Base-by-base conservation (phyloP, 2,329 filamentous ascomycete species). In the Dryadomyces quercus-mongolicae region DNA sequence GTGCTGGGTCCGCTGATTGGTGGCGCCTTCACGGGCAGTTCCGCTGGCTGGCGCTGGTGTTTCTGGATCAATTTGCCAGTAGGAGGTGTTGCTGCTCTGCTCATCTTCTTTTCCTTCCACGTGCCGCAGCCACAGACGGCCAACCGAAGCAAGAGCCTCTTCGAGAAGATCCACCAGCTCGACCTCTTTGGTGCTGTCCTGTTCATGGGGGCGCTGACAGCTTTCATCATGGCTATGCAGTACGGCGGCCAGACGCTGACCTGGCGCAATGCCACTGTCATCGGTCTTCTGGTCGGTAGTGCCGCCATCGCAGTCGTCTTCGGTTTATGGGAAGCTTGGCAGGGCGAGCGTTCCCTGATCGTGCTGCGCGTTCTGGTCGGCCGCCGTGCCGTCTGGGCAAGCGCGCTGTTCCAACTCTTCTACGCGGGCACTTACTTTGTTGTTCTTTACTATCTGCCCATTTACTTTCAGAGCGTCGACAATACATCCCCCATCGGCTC, bases 391-490 rank as follows among this genome's bases (percentile, higher is more conserved):
- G 25, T 78, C 13, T 69, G 66, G 62, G 61, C 68, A 5, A 66
- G 68, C 16, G 67, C 68, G 40, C n/a, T 70, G 3, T 72, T 70
- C 47, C 38, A 47, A 20, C 66, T 74, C 40, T 67, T 72, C 50
- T 66, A 75, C 21, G 69, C 70, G 12, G 67, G 69, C 1, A 63
- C 67, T 6, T 71, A 73, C 43, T 70, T 76, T 55, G 58, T 75
- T 0, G 62, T 69, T 0, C 62, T 74, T 1, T 75, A 71, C 63
- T 74, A 73, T 54, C 62, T 76, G 2, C 74, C 75, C 0, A 66
- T 77, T 55, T 77, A 74, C 66, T 75, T 78, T 21, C 72, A 78
- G 63, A 68, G 71, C 34, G 66, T 77, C 56, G 68, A 67, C 52
- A 66, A 65, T 16, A 64, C 64, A 20, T 64, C 61, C 9, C 65